Conservation (phyloP, 2,329 filamentous ascomycete genomes). For the Herpotrichia juniperi region DNA sequence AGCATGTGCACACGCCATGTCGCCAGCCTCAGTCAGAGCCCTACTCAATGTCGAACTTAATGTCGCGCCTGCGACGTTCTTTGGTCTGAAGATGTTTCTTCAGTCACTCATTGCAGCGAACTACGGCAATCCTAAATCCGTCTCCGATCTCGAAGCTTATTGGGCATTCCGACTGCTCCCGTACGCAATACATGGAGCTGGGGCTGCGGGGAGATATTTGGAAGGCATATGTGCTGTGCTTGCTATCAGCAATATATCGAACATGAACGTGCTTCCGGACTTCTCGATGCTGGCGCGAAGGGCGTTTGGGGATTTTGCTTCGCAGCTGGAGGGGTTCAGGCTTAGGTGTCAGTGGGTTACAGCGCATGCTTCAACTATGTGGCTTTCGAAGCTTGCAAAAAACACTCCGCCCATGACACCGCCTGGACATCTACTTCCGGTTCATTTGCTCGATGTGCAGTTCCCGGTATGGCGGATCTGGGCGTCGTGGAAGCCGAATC, state of each 20-base stretch:
- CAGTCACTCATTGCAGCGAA: slow-evolving; percentile 38
- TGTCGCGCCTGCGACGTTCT: slow-evolving; percentile 33
- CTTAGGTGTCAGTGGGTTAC: slow-evolving; percentile 28
- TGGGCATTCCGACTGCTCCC: slow-evolving; percentile 33
- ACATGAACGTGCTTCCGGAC: slow-evolving; percentile 26
- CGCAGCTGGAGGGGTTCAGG: slow-evolving; percentile 32
- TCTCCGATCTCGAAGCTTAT: slow-evolving; percentile 32
- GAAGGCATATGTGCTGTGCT: slow-evolving; percentile 28
- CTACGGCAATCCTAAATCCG: slow-evolving; percentile 23
- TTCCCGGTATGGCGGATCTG: slow-evolving; percentile 37
- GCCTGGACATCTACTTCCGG: slow-evolving; percentile 17
- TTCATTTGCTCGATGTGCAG: slow-evolving; percentile 30
- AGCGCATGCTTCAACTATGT: slow-evolving; percentile 26
- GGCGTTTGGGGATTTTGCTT: slow-evolving; percentile 26
- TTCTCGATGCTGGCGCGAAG: slow-evolving; percentile 26
- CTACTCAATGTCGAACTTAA: slow-evolving; percentile 30
- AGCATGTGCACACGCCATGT: slow-evolving; percentile 36
- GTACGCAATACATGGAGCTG: slow-evolving; percentile 26
- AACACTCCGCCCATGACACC: slow-evolving; percentile 12
- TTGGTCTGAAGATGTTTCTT: slow-evolving; percentile 34
- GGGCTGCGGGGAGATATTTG: slow-evolving; percentile 30
- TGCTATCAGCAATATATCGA: slow-evolving; percentile 13
- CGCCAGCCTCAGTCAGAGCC: slow-evolving; percentile 25
- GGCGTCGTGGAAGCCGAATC: slow-evolving; percentile 36
- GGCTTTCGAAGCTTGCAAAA: slow-evolving; percentile 24